Conservation (phyloP, 2,329 filamentous ascomycete genomes). For the Paraphaeosphaeria minitans region DNA sequence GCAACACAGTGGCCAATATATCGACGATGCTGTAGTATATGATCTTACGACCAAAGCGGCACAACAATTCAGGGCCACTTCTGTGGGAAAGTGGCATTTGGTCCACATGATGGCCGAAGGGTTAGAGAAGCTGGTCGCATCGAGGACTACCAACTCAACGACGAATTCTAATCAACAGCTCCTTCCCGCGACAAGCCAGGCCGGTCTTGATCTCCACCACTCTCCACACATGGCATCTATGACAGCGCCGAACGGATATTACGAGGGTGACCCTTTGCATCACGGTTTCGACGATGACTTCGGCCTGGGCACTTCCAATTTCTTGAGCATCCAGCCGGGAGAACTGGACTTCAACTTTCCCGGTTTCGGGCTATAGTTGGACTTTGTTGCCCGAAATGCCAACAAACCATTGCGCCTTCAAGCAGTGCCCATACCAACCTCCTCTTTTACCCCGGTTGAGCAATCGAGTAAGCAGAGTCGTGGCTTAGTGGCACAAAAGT, state of each 20-base stretch:
- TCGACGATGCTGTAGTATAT: constrained; percentile 46
- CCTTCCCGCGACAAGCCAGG: not conserved
- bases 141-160: constrained; percentile 20
- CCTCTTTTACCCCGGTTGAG: too few species aligned
- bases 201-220: constrained; percentile 15
- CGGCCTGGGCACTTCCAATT: constrained; percentile 28
- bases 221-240: constrained; percentile 15
- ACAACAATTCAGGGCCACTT: constrained; percentile 47
- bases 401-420: not conserved
- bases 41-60: constrained; percentile 49
- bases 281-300: constrained; percentile 30
- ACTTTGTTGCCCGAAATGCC: not conserved
- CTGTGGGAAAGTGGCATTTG: constrained; percentile 54
- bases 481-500: too few species aligned
- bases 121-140: constrained; percentile 48
- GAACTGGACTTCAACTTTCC: constrained; percentile 30
- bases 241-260: constrained; percentile 18
- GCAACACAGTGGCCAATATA: constrained; percentile 49
- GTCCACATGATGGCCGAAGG: constrained; percentile 55
- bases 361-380: constrained; percentile 25
- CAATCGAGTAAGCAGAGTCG: too few species aligned
- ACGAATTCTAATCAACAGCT: constrained; percentile 9
- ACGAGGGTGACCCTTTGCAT: constrained; percentile 11
- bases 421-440: not conserved
- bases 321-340: constrained; percentile 35